These are phyloP conservation scores for Triticum timopheevii DNA, from an alignment of 176 grass and related monocot species.

Conservation along the genomic window DNA sequence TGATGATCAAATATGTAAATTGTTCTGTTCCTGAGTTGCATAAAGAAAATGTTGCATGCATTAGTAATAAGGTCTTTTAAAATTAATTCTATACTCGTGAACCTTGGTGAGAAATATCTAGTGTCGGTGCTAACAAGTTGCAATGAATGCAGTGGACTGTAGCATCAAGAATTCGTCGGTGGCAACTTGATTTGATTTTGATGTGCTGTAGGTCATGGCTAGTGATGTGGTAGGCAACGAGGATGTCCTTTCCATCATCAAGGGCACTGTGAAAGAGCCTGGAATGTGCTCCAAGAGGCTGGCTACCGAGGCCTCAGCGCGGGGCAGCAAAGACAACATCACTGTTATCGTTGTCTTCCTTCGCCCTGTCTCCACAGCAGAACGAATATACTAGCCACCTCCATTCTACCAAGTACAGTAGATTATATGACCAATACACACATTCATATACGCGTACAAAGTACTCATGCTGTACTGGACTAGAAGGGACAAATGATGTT, in stretches of 20 bases:
- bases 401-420: background rate
- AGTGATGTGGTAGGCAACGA: conserved; percentile 83
- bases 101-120: background rate
- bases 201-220: conserved; percentile 70
- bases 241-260: conserved; percentile 92
- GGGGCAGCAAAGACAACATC: conserved; percentile 94
- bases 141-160: background rate
- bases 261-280: conserved; percentile 91
- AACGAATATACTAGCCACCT: conserved; percentile 70
- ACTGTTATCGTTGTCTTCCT: conserved; percentile 93
- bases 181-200: conserved; percentile 16
- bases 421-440: background rate
- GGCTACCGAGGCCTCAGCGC: conserved; percentile 66
- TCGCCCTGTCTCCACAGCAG: conserved; percentile 74
- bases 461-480: background rate
- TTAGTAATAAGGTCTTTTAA: background rate
- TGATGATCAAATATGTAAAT: background rate
- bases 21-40: background rate
- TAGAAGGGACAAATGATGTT: background rate
- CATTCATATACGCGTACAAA: background rate
- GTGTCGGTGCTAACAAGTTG: background rate
- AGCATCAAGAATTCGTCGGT: background rate
- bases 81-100: background rate
- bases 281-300: conserved; percentile 91
- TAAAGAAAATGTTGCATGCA: background rate